Evolutionary conservation across 169 alveolate genomes (phyloP).

Genomic region (Nephromyces sp.): DNA sequence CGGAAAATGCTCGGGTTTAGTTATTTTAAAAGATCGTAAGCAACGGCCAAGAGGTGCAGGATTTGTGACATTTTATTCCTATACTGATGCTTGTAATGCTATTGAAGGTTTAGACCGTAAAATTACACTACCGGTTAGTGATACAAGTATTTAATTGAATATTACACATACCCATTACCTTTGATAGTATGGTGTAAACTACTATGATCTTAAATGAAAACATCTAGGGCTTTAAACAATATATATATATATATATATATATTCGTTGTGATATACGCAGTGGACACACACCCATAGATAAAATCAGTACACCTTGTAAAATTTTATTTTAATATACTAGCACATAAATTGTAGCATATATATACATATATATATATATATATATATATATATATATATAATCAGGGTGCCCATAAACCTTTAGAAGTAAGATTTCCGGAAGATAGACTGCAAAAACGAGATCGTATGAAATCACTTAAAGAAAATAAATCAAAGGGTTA

Average conservation of each 20-base stretch:
- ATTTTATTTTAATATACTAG: not conserved
- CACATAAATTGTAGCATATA: not conserved
- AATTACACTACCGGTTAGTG: not conserved
- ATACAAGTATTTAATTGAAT: not conserved
- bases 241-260: not conserved
- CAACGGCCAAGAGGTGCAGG: conserved; percentile 20
- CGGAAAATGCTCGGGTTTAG: conserved; percentile 13
- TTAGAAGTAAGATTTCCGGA: conserved; percentile 8
- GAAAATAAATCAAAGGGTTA: not conserved
- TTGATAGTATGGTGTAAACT: not conserved
- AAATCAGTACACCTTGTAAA: not conserved
- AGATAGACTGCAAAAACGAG: not conserved
- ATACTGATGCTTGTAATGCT: not conserved
- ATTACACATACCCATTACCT: not conserved
- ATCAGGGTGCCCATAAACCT: conserved; percentile 13
- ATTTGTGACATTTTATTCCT: conserved; percentile 4
- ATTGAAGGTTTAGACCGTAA: conserved; percentile 2
- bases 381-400: not conserved
- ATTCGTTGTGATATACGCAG: not conserved
- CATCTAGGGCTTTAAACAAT: not conserved
- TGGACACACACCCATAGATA: not conserved
- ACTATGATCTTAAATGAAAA: not conserved
- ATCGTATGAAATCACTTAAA: conserved; percentile 1
- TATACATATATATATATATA: not conserved
- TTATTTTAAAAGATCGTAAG: not conserved